These are phyloP conservation scores for Clavulina sp. DNA, from an alignment of 768 basidiomycete genomes.

Conservation along the genomic window DNA sequence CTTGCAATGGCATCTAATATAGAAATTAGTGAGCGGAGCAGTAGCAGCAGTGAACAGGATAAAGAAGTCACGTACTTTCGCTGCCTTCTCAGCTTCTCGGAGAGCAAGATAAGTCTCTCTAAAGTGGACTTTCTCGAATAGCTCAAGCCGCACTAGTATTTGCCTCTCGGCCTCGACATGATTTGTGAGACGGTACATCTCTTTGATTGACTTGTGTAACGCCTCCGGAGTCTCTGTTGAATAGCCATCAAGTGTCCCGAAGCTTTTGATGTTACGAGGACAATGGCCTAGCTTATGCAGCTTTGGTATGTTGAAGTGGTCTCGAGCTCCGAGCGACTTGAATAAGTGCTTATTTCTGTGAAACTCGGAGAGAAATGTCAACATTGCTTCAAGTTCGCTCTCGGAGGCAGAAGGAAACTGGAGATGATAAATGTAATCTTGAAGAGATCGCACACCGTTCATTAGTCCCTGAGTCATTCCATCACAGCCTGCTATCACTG, in stretches of 20 bases:
- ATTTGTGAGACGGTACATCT: constrained; percentile 14
- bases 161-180: not conserved
- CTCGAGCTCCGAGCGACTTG: not conserved
- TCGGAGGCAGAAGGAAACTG: constrained; percentile 21
- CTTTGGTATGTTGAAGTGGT: constrained; percentile 25
- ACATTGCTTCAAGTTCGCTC: constrained; percentile 18
- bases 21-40: no score
- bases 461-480: no score
- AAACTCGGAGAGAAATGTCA: no score
- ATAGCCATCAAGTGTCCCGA: constrained; percentile 21
- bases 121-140: not conserved
- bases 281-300: constrained; percentile 21
- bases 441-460: no score
- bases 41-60: no score
- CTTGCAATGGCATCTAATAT: not conserved
- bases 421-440: no score
- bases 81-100: no score
- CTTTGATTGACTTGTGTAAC: constrained; percentile 26
- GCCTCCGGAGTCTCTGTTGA: constrained; percentile 23
- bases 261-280: constrained; percentile 12
- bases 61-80: no score
- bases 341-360: constrained; percentile 4
- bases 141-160: not conserved
- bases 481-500: constrained; percentile 17
- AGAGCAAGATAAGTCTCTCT: constrained; percentile 13